Conservation (phyloP, 345 rosid genomes). For the Turritis glabra region DNA sequence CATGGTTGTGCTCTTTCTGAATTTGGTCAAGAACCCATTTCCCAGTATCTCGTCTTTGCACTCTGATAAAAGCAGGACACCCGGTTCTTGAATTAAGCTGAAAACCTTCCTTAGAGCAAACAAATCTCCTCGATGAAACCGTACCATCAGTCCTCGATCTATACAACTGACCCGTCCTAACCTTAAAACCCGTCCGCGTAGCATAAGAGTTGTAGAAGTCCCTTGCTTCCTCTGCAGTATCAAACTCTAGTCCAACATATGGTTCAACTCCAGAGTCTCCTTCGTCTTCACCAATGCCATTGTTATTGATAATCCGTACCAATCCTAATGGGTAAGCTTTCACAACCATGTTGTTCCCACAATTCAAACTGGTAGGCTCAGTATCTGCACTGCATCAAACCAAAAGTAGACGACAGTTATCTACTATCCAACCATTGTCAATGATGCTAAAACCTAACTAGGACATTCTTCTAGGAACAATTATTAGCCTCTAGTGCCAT, state of each 20-base stretch:
- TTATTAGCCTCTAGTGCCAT: not conserved
- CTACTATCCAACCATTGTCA: not conserved
- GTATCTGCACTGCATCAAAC: constrained; percentile 55
- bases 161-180: constrained; percentile 80
- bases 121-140: constrained; percentile 77
- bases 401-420: constrained; percentile 5
- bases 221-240: constrained; percentile 77
- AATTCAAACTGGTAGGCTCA: constrained; percentile 39
- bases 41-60: constrained; percentile 68
- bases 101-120: constrained; percentile 87
- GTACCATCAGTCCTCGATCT: constrained; percentile 88
- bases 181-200: constrained; percentile 57
- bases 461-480: not conserved
- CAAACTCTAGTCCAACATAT: constrained; percentile 69
- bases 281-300: constrained; percentile 46
- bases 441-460: not conserved
- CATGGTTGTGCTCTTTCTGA: constrained; percentile 84
- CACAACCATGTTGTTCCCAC: constrained; percentile 49
- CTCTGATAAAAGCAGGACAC: constrained; percentile 86
- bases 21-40: constrained; percentile 91
- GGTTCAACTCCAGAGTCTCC: constrained; percentile 60
- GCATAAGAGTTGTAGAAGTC: constrained; percentile 66
- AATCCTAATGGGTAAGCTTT: constrained; percentile 60
- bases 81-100: constrained; percentile 84
- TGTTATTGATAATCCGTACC: constrained; percentile 38